phyloP scores from a whole-genome alignment of 495 filamentous ascomycete genomes.

The Penicillium salamii region DNA sequence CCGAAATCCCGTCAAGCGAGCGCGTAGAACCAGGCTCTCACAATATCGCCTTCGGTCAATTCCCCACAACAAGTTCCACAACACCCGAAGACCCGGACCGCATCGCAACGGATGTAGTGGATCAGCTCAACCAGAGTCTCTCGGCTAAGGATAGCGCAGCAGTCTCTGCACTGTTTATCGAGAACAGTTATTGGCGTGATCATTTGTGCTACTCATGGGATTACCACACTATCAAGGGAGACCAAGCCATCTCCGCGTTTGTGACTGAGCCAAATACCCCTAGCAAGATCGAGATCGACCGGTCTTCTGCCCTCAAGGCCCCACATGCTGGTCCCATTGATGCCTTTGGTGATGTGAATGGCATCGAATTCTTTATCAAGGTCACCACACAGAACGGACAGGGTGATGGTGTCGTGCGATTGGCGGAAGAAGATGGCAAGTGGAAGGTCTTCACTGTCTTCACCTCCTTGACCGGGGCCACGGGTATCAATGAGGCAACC shows the following conservation, averaged over 20 bases:
- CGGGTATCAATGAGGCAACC: slow-evolving; percentile 44
- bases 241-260: slow-evolving; percentile 47
- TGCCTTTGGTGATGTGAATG: slow-evolving; percentile 45
- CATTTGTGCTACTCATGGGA: slow-evolving; percentile 43
- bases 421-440: slow-evolving; percentile 45
- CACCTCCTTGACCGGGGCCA: slow-evolving; percentile 51
- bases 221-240: slow-evolving; percentile 53
- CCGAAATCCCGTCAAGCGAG: slow-evolving; percentile 44
- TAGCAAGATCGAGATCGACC: slow-evolving; percentile 48
- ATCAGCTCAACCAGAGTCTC: slow-evolving; percentile 48
- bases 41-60: slow-evolving; percentile 42
- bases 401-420: slow-evolving; percentile 54
- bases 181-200: slow-evolving; percentile 46
- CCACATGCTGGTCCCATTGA: slow-evolving; percentile 52
- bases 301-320: slow-evolving; percentile 36
- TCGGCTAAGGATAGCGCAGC: slow-evolving; percentile 27
- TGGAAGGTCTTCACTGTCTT: slow-evolving; percentile 69
- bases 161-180: slow-evolving; percentile 41
- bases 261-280: slow-evolving; percentile 39
- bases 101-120: slow-evolving; percentile 43
- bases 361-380: slow-evolving; percentile 50
- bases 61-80: slow-evolving; percentile 28
- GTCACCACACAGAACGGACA: slow-evolving; percentile 46
- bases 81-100: slow-evolving; percentile 41
- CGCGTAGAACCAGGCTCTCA: slow-evolving; percentile 59